Evolutionary conservation across 768 basidiomycete species (phyloP).

Genomic region (Trametopsis cervina): DNA sequence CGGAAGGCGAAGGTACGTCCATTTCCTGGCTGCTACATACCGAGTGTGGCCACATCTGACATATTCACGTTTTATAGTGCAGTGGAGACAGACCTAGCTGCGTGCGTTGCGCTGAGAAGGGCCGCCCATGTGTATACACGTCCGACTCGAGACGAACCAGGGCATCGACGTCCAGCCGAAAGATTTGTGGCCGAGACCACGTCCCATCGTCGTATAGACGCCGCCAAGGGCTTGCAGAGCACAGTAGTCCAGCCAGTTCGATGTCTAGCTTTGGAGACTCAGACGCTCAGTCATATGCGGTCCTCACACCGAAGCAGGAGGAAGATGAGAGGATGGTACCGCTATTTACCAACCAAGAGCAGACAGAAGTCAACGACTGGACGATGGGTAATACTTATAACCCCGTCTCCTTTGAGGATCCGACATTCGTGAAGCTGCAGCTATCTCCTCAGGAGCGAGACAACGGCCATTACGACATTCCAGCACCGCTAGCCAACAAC

Average conservation of each 20-base stretch:
- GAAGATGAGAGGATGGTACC: background rate
- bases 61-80: conserved; percentile 21
- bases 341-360: background rate
- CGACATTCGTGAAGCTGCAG: background rate
- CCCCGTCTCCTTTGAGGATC: background rate
- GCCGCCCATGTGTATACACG: conserved; percentile 27
- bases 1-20: conserved; percentile 32
- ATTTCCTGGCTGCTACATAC: background rate
- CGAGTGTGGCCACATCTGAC: conserved; percentile 1
- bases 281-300: background rate
- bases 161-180: background rate
- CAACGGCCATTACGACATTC: background rate
- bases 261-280: background rate
- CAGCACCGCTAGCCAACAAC: background rate
- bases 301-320: background rate
- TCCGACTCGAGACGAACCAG: conserved; percentile 15
- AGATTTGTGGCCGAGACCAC: background rate
- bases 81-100: conserved; percentile 30
- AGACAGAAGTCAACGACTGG: background rate
- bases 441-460: background rate
- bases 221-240: background rate
- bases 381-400: background rate
- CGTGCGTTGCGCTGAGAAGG: conserved; percentile 28
- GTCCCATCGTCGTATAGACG: background rate
- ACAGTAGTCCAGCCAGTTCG: background rate